Evolutionary conservation across 148 eudicot genomes (phyloP), one percentile per base, ranked within the genome.

Genomic region (Gaultheria prostrata): DNA sequence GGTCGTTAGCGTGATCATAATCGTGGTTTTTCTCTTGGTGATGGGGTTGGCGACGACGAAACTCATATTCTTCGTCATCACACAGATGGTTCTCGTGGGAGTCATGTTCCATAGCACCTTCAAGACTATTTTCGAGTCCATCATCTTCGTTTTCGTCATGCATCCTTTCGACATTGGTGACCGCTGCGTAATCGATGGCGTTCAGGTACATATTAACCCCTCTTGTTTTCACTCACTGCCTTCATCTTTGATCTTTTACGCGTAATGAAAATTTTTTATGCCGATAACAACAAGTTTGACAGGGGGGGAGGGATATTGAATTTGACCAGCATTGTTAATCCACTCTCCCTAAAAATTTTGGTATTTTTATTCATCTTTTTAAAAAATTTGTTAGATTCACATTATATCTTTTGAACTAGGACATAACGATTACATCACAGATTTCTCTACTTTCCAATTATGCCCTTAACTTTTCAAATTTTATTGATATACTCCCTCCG

Each of bases 71-170:
- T 82, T 92, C 35, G 88, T 93, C 48, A 30, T 88, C 9, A 89
- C 97, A 2, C 95, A 93, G 33, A 45, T 91, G 21, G 87, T 92
- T 12, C 91, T 93, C 8, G 81, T 90, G 3, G 93, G 91, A 1
- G 91, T 93, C 89, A 91, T 91, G 73, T 92, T 93, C 86, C 93
- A 92, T 30, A 93, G 87, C 87, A 91, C 88, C 75, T 89, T 92
- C 85, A 93, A 91, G 87, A 93, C 95, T 46, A 67, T 90, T 30
- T 93, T 93, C 59, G 97, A 93, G 82, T 91, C 92, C 78, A 89
- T 92, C 43, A 87, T 93, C 53, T 93, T 93, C 53, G 93, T 91
- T 48, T 93, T 93, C 53, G 92, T 92, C 20, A 90, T 92, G 91
- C 84, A 78, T n/a, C 81, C 81, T 20, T 78, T 78, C 10, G 81